Base-by-base conservation (phyloP, 179 eudicot species). In the Heliamphora pulchella region DNA sequence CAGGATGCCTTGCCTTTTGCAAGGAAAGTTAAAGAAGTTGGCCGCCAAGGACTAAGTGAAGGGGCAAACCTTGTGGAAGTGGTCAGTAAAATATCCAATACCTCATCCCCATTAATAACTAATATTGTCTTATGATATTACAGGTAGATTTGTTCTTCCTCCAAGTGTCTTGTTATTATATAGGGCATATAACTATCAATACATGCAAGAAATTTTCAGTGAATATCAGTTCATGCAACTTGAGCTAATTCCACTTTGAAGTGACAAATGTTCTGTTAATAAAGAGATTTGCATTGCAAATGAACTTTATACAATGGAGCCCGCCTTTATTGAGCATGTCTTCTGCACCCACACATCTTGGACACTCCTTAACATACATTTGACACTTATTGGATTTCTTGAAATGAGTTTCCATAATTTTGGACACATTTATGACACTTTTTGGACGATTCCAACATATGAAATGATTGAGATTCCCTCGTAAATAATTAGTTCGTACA, bases 1-100 rank as follows among this genome's bases (percentile, higher is more conserved):
- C 94, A 91, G 9, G 98, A 93, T 72, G 98, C 97, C 59, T 86
- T 83, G 5, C 93, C 98, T 46, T 95, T 95, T 91, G 98, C 97
- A 46, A 91, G 98, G 82, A 91, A 87, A 85, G 72, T 86, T 59
- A 93, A 91, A 76, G 98, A 93, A 88, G 81, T 81, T 66, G 91
- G 86, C 63, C 98, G 98, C 59, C 97, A 93, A 87, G 98, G 98
- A 59, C 86, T 95, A 75, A 85, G 71, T 57, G 98, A 95, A 93
- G 98, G 98, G 61, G 90, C 98, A 75, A 90, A 86, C 83, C 91
- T 95, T 71, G 97, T 46, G 75, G 97, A 95, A 78, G 98, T 95
- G 98, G 98, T 95, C 47, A 81, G 97, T 89, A 80, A 79, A 64
- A 75, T 47, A 59, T 75, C 48, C 18, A 54, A 53, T 11, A 15